Conservation (phyloP, 495 filamentous ascomycete genomes). For the Aspergillus coremiiformis region DNA sequence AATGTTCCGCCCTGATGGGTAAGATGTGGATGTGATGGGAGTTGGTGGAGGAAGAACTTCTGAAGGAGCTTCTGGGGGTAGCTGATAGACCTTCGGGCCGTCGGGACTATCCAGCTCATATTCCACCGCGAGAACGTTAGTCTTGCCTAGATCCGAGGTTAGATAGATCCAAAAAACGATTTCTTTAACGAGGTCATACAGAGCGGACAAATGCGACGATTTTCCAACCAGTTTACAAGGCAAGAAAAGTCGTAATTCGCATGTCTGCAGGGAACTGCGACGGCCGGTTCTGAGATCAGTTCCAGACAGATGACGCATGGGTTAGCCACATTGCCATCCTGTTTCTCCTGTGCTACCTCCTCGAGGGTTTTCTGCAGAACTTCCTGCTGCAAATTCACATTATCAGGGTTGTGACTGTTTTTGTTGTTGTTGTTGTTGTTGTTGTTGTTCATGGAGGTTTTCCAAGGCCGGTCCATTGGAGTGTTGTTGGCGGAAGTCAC, state of each 20-base stretch:
- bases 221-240: constrained; percentile 73
- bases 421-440: background rate
- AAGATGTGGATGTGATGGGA: background rate
- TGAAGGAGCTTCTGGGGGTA: constrained; percentile 21
- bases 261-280: constrained; percentile 70
- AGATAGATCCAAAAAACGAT: background rate
- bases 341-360: constrained; percentile 37
- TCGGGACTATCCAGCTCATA: constrained; percentile 50
- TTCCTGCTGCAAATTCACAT: constrained; percentile 36
- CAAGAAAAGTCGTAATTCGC: constrained; percentile 78
- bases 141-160: constrained; percentile 44
- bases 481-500: constrained; percentile 12
- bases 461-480: background rate
- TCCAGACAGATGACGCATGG: constrained; percentile 65
- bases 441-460: background rate
- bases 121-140: constrained; percentile 57
- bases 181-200: constrained; percentile 37
- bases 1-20: background rate
- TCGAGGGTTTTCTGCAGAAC: constrained; percentile 39
- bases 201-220: constrained; percentile 66
- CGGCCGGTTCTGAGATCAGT: constrained; percentile 59
- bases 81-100: constrained; percentile 48
- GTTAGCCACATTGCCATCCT: constrained; percentile 21
- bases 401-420: constrained; percentile 26
- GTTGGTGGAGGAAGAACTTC: constrained; percentile 4